Evolutionary conservation across 805 yeast genomes (phyloP), one percentile per base, ranked within the genome.

Genomic region (Tetrapisispora arboricola): DNA sequence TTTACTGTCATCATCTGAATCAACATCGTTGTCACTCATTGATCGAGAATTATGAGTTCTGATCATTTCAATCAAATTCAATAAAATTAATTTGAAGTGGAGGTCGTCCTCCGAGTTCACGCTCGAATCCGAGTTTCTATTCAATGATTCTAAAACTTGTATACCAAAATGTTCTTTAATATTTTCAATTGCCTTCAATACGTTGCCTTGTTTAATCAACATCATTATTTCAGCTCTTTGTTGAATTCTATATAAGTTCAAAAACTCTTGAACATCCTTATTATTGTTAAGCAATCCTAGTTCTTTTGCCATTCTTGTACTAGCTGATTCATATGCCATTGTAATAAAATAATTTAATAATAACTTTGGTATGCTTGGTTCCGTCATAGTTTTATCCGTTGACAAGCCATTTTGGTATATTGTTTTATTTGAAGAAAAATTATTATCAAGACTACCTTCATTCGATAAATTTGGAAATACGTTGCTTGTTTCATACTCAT

Each of bases 61-160:
- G 28, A 87, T 85, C 75, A 83, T 77, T 60, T 88, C 96, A 28
- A 86, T 78, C 48, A 88, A 65, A 51, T 80, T 81, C 47, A 86
- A 64, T 38, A 88, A 68, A 44, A 86, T 63, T 29, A 87, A 63
- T 53, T 80, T 75, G 64, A 85, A 86, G 58, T 85, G 85, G 20
- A 85, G 63, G 21, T 86, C 77, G 17, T 32, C 34, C 6, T 32
- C 27, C 28, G 32, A 27, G 17, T n/a, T 16, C 13, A 7, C 12
- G 2, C 32, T 32, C 13, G n/a, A 12, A 19, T 32, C 3, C 3
- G 15, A 5, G 4, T 16, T 24, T 24, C 3, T 16, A 16, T 24
- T 22, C n/a, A 22, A 15, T n/a, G 18, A 36, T 32, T 58, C 60
- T 36, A 58, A 29, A 10, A 52, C 50, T 22, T 47, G 47, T 4